Conservation (phyloP, 73 alveolate species). For the Effrenium voratum region DNA sequence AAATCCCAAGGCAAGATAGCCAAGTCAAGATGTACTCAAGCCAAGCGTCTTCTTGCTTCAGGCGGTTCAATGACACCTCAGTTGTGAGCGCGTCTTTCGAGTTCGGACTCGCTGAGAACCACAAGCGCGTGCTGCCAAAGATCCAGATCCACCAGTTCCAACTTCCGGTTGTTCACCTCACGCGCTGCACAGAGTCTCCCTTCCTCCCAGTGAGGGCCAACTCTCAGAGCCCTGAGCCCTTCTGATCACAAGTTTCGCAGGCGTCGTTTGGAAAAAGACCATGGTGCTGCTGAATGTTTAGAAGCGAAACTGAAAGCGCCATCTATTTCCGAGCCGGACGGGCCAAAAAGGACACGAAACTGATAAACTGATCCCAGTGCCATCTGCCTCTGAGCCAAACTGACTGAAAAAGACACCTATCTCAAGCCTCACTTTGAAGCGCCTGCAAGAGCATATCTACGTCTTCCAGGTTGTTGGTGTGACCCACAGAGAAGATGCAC, state of each 20-base stretch:
- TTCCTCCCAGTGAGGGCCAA: too few relatives aligned
- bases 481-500: constrained; percentile 73
- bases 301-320: neutral
- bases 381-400: too few relatives aligned
- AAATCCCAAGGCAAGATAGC: neutral
- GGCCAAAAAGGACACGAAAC: too few relatives aligned
- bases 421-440: too few relatives aligned
- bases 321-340: too few relatives aligned
- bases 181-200: neutral
- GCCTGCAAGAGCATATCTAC: constrained; percentile 82
- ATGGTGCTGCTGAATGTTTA: neutral
- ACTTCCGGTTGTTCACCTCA: constrained; percentile 50
- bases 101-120: neutral
- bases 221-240: too few relatives aligned
- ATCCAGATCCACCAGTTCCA: constrained; percentile 22
- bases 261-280: neutral
- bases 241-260: too few relatives aligned
- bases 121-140: neutral
- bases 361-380: too few relatives aligned
- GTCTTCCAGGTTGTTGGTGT: constrained; percentile 48
- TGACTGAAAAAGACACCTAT: too few relatives aligned
- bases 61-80: constrained; percentile 39
- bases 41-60: constrained; percentile 63
- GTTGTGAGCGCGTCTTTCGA: neutral
- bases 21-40: neutral